These are phyloP conservation scores for Yarrowia keelungensis DNA, from an alignment of 805 yeast species.

Conservation along the genomic window DNA sequence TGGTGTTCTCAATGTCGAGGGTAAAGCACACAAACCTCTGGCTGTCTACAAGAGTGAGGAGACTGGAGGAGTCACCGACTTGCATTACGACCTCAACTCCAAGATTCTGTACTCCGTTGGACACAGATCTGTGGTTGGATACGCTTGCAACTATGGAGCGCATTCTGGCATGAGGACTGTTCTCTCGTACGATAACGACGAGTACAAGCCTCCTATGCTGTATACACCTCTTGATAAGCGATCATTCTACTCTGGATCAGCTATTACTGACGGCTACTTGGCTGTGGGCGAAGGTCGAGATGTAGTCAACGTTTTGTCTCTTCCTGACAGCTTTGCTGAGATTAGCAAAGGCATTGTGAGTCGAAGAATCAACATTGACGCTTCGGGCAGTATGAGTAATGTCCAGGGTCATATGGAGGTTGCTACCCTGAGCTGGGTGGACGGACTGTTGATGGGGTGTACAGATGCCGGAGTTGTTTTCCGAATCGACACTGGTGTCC, in stretches of 20 bases:
- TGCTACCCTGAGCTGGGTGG: conserved; percentile 19
- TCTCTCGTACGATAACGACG: neutral
- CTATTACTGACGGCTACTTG: conserved; percentile 17
- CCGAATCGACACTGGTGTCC: neutral
- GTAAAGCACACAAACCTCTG: conserved; percentile 4
- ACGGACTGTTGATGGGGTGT: neutral
- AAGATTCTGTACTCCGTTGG: conserved; percentile 15
- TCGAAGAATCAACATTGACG: neutral
- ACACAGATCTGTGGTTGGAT: conserved; percentile 16
- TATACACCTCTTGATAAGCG: neutral
- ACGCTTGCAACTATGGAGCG: conserved; percentile 12
- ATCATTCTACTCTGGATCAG: conserved; percentile 11
- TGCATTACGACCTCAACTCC: conserved; percentile 9
- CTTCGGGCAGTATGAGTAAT: neutral
- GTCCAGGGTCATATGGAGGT: conserved; percentile 9
- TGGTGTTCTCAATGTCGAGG: conserved; percentile 15
- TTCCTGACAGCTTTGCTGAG: conserved; percentile 2
- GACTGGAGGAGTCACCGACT: neutral
- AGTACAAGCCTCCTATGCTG: conserved; percentile 12
- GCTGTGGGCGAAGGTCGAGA: conserved; percentile 4
- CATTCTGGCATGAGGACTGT: neutral
- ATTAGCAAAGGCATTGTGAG: conserved; percentile 1
- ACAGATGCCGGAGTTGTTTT: conserved; percentile 28
- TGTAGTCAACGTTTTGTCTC: conserved; percentile 4
- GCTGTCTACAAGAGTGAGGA: conserved; percentile 1